Base-by-base conservation (phyloP, 352 stramenopile genomes). In the Phytophthora chlamydospora region DNA sequence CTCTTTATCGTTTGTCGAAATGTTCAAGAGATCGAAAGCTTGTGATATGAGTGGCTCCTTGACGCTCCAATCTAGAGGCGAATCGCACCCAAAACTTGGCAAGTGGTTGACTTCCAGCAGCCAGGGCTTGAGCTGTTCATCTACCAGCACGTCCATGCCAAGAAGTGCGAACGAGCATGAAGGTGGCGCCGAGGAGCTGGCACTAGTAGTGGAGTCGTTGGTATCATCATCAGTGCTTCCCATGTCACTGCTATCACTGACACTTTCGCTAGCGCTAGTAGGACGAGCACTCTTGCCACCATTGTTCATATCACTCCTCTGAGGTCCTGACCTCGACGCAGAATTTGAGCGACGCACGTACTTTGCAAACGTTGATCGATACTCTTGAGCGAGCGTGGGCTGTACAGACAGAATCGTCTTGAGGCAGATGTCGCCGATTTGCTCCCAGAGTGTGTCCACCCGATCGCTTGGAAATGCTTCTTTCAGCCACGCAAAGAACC, bases 31-130 rank as follows among this genome's bases (percentile, higher is more conserved):
- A 53, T 91, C 83, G 12, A 98, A 88, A 0, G 93, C 93, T 72
- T 98, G 90, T 6, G 81, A 88, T 39, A 99, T 97, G 3, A 99
- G 81, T 13, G 90, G 83, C 56, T 93, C 87, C 68, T 99, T 99
- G 67, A 99, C 96, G 52, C 93, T 87, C 80, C 84, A 89, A 72
- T 99, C 97, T 10, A 99, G 63, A 11, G 87, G 85, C 27, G 91
- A 97, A 60, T 99, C 97, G 44, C 94, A 98, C 3, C 87, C 93
- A 76, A 98, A 98, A 59, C 89, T 95, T 45, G 97, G 93, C 8
- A 99, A 50, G 63, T 99, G 95, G 67, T 99, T 99, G 27, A 99
- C 96, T 60, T 99, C 97, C 9, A 99, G 95, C 14, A 99, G 73
- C 85, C 91, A 98, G 6, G 97, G 95, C 56, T 97, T 98, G 0